phyloP scores from a whole-genome alignment of 2,329 filamentous ascomycete genomes.

The Ophiostoma novo-ulmi region DNA sequence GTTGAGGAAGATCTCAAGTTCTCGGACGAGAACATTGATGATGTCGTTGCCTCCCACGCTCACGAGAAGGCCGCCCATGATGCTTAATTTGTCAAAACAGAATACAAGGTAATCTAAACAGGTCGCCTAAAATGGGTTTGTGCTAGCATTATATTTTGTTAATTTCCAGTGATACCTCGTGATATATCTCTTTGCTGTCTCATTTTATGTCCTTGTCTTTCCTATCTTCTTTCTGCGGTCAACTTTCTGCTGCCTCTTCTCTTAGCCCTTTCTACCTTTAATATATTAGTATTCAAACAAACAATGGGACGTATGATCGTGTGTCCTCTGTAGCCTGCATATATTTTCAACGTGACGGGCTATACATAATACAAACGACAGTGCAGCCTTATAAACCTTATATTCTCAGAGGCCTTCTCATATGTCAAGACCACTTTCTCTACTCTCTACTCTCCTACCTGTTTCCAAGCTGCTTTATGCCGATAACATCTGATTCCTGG shows the following conservation, averaged over 20 bases:
- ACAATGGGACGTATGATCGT: background rate
- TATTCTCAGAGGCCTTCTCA: background rate
- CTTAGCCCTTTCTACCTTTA: background rate
- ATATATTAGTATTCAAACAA: background rate
- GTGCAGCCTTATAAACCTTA: background rate
- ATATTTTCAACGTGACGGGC: too few species aligned
- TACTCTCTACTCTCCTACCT: background rate
- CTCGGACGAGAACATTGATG: slow-evolving; percentile 73
- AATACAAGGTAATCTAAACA: too few species aligned
- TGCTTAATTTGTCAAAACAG: slow-evolving; percentile 13
- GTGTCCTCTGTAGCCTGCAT: too few species aligned
- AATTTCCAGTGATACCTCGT: slow-evolving; percentile 12
- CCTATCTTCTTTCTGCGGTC: background rate
- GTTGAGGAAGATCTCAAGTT: slow-evolving; percentile 79
- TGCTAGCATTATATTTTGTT: background rate
- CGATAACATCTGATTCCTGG: background rate
- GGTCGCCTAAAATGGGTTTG: too few species aligned
- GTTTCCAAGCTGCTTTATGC: background rate
- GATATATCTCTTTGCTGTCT: background rate
- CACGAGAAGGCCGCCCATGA: slow-evolving; percentile 25
- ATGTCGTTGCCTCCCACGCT: slow-evolving; percentile 48
- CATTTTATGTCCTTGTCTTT: background rate
- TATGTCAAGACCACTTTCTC: background rate
- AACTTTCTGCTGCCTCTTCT: too few species aligned
- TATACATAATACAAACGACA: background rate